These are phyloP conservation scores for Monilinia vaccinii-corymbosi DNA, from an alignment of 2,329 filamentous ascomycete genomes.

Conservation along the genomic window DNA sequence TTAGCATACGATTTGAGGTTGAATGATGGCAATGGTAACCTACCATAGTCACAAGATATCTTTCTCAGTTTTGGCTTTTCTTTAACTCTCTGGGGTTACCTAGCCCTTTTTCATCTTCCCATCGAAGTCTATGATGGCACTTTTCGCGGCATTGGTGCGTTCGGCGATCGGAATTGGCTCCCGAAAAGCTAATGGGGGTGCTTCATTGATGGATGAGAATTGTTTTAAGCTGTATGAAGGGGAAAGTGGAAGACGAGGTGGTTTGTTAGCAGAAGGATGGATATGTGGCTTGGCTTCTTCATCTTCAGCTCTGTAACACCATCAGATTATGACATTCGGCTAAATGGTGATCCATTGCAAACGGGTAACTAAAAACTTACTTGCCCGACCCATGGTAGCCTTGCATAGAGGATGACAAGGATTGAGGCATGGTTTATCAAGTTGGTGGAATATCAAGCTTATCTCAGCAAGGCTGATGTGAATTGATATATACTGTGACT, in stretches of 20 bases:
- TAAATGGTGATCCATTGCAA: not conserved
- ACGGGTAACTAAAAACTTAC: constrained; percentile 1
- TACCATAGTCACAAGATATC: not conserved
- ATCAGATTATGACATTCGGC: not conserved
- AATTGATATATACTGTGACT: not conserved
- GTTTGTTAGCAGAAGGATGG: not conserved
- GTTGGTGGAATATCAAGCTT: not conserved
- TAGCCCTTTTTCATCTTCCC: not conserved
- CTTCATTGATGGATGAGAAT: not conserved
- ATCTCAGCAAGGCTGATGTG: not conserved
- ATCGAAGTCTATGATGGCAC: constrained; percentile 1
- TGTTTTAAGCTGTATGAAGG: not conserved
- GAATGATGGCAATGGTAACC: not conserved
- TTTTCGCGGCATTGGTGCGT: not conserved
- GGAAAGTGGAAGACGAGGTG: not conserved
- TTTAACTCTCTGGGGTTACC: not conserved
- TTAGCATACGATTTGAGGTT: not conserved
- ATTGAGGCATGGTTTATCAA: constrained; percentile 2
- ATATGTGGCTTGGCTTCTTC: not conserved
- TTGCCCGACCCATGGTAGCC: constrained; percentile 4
- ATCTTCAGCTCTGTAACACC: not conserved
- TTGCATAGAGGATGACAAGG: constrained; percentile 8
- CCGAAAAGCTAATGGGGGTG: not conserved
- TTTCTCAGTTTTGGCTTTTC: not conserved
- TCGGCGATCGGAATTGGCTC: not conserved